Evolutionary conservation across 169 alveolate genomes (phyloP), one percentile per base, ranked within the genome.

Genomic region (Cryptosporidium viatorum): DNA sequence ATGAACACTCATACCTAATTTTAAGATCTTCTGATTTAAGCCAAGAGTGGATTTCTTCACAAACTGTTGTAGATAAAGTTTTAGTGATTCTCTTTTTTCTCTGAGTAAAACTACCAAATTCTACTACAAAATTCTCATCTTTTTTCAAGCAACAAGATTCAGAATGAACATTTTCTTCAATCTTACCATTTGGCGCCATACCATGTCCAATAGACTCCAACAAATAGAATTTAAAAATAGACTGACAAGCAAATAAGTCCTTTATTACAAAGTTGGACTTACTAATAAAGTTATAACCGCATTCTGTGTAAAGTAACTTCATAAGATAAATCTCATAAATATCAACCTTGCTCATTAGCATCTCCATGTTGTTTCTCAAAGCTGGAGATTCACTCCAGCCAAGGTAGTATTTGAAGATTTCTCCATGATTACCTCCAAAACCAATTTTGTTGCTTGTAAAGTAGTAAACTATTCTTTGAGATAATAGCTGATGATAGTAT

Each of bases 211-310:
- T 43, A 35, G 37, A 45, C 16, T 70, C 84, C 35, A 41, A 1
- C n/a, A 80, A 3, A n/a, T 62, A 80, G 16, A 80, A 80, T 50
- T 80, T 80, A 62, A 80, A 80, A n/a, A 80, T 62, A 4, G 80
- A 59, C 23, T 43, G 39, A 43, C 75, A 14, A 18, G 62, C 23
- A 80, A 60, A 59, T 67, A 69, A 80, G 59, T 80, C 89, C 26
- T 67, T 80, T 8, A 80, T 62, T 29, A 80, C 70, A 80, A 80
- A 59, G 41, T 80, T 80, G 1, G 70, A 65, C 23, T 65, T 80
- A 33, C 43, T 65, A 29, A 80, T 80, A 33, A 80, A 80, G 8
- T 69, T 26, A 80, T 62, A 62, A 1, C 89, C 89, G 62, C 89
- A 80, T 65, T 80, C 89, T 29, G n/a, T 80, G 69, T 80, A 80